Evolutionary conservation across 2,329 filamentous ascomycete species (phyloP), one percentile per base, ranked within the genome.

Genomic region (Pyricularia sp.): DNA sequence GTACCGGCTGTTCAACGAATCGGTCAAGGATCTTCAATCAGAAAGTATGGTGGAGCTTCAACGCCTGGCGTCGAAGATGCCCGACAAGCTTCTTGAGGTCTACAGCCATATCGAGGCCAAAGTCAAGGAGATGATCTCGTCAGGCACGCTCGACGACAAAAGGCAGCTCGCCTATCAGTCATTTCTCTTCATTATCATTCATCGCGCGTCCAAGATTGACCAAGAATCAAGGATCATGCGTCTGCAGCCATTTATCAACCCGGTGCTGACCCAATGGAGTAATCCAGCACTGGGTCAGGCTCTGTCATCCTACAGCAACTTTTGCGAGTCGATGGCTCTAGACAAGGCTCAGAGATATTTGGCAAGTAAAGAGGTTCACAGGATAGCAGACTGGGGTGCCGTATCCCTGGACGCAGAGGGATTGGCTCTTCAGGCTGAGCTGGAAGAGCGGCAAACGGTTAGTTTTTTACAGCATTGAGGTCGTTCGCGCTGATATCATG

Each of bases 161-260:
- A 87, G 94, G 36, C 88, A 92, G 69, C 90, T 95, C 75, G 92
- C 94, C 1, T 94, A 96, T 74, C 92, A 89, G 73, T 94, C 93
- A 11, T 94, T 98, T 71, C 83, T 98, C 0, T 96, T 99, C 77
- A 95, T 97, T 70, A 95, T 99, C 71, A 90, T 95, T 74, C 94
- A 98, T 78, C 92, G 95, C 70, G 89, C 93, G 50, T 89, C 85
- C 26, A 89, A 88, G 63, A 84, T 98, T 42, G 90, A 96, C 72
- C 84, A 86, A 23, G 83, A 84, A n/a, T 80, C 87, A 50, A 91
- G 94, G 70, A 83, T 94, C 68, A 83, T 87, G 69, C 90, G 92
- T 70, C 82, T 99, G 33, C 82, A 88, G 69, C 85, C 86, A 17
- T 97, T 98, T 77, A 84, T 98, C 66, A 85, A 90, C n/a, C 93